Percentiles rank a stretch among this genome's conserved stretches.
Conservation (phyloP, 345 rosid species). For the Sisymbrium altissimum region DNA sequence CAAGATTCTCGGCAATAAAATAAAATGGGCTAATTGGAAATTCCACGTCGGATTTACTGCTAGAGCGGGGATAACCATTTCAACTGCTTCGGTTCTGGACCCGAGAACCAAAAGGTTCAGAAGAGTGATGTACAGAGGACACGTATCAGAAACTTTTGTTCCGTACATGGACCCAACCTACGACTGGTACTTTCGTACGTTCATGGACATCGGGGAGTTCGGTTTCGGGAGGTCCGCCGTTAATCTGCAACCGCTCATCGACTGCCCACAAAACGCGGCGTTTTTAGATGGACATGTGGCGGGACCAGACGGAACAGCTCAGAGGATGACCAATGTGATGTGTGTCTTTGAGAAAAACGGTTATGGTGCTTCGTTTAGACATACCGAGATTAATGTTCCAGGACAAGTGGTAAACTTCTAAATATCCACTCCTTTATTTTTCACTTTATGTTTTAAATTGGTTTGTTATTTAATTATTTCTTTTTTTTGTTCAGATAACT, state of each 20-base stretch:
- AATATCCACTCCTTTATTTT: not conserved
- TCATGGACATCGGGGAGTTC: slow-evolving; percentile 73
- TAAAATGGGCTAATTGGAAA: slow-evolving; percentile 68
- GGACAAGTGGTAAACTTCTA: slow-evolving; percentile 58
- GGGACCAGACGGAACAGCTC: slow-evolving; percentile 58
- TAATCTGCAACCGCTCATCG: slow-evolving; percentile 52
- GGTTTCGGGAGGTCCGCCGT: slow-evolving; percentile 68
- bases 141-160: slow-evolving; percentile 76
- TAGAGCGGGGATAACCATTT: slow-evolving; percentile 56
- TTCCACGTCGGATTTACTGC: slow-evolving; percentile 69
- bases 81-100: slow-evolving; percentile 60
- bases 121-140: slow-evolving; percentile 57
- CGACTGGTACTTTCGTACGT: slow-evolving; percentile 81
- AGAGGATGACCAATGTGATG: slow-evolving; percentile 42
- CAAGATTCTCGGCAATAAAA: slow-evolving; percentile 39
- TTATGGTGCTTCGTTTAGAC: slow-evolving; percentile 63
- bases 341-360: slow-evolving; percentile 66
- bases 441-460: not conserved
- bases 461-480: not conserved
- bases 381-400: slow-evolving; percentile 66
- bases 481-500: slow-evolving; percentile 41
- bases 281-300: slow-evolving; percentile 58
- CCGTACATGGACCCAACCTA: slow-evolving; percentile 77
- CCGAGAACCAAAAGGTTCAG: slow-evolving; percentile 33
- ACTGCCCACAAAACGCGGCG: slow-evolving; percentile 61